A percentile compares a stretch with the other conserved stretches of the same genome.
Evolutionary conservation across 352 stramenopile genomes (phyloP).

Genomic region (Phytophthora vignae): DNA sequence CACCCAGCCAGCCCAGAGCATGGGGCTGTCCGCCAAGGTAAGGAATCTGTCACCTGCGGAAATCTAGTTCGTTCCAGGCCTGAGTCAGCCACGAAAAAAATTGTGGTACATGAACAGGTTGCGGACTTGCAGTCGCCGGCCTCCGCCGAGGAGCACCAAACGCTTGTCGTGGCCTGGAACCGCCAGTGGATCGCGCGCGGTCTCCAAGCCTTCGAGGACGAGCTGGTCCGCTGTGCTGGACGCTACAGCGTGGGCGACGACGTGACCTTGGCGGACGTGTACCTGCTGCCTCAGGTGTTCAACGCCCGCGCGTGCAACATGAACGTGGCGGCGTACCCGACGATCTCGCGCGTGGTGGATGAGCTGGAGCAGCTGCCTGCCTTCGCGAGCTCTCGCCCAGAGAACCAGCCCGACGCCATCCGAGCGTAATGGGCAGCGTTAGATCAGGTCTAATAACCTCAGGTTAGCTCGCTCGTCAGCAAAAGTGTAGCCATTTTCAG

Average conservation of each 20-base stretch:
- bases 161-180: constrained; percentile 50
- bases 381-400: constrained; percentile 81
- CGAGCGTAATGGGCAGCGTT: background rate
- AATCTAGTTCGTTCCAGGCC: constrained; percentile 22
- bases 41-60: background rate
- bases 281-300: constrained; percentile 91
- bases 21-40: constrained; percentile 63
- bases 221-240: constrained; percentile 52
- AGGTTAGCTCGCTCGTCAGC: background rate
- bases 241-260: constrained; percentile 77
- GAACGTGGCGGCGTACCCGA: constrained; percentile 85
- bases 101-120: constrained; percentile 16
- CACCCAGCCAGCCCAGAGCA: constrained; percentile 93
- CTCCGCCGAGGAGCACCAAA: constrained; percentile 47
- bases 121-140: constrained; percentile 47
- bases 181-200: constrained; percentile 80
- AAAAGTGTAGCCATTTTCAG: constrained; percentile 27
- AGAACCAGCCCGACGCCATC: constrained; percentile 64
- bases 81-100: constrained; percentile 6
- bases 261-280: constrained; percentile 91
- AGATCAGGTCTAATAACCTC: too few relatives aligned
- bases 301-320: constrained; percentile 89
- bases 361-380: constrained; percentile 72
- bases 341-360: constrained; percentile 76
- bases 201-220: constrained; percentile 78